phyloP scores from a whole-genome alignment of 169 alveolate species.

The Cystoisospora suis region DNA sequence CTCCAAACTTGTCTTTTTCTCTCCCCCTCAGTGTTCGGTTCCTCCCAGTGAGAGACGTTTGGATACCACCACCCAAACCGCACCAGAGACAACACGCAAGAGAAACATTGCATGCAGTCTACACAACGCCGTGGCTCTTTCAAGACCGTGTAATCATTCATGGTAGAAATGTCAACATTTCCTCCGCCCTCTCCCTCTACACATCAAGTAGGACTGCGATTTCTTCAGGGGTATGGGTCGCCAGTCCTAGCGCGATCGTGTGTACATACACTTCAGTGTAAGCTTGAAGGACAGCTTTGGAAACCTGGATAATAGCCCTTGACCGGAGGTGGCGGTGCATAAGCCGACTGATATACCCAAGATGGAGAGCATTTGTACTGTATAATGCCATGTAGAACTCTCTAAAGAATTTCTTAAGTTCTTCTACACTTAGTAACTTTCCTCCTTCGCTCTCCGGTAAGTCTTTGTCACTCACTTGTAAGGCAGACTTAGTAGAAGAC shows the following conservation, averaged over 20 bases:
- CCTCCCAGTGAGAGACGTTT: too few relatives aligned
- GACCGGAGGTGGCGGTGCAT: neutral
- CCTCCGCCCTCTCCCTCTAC: neutral
- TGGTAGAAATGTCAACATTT: too few relatives aligned
- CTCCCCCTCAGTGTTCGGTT: too few relatives aligned
- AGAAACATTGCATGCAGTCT: too few relatives aligned
- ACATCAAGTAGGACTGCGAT: slow-evolving; percentile 1
- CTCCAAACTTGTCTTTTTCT: too few relatives aligned
- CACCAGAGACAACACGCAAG: too few relatives aligned
- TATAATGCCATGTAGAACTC: neutral
- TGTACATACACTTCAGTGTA: neutral
- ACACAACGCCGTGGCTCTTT: too few relatives aligned
- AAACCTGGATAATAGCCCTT: neutral
- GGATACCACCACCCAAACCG: neutral
- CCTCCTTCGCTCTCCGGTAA: neutral
- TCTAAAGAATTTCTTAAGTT: neutral
- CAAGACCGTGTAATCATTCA: too few relatives aligned
- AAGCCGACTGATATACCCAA: neutral
- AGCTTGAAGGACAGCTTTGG: neutral
- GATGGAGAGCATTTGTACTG: neutral
- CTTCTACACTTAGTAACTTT: neutral
- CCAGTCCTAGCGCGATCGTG: neutral
- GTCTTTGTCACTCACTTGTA: neutral
- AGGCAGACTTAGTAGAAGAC: neutral
- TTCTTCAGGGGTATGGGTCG: slow-evolving; percentile 8